phyloP scores from a whole-genome alignment of 2,329 filamentous ascomycete genomes.

The Fusarium sp. region DNA sequence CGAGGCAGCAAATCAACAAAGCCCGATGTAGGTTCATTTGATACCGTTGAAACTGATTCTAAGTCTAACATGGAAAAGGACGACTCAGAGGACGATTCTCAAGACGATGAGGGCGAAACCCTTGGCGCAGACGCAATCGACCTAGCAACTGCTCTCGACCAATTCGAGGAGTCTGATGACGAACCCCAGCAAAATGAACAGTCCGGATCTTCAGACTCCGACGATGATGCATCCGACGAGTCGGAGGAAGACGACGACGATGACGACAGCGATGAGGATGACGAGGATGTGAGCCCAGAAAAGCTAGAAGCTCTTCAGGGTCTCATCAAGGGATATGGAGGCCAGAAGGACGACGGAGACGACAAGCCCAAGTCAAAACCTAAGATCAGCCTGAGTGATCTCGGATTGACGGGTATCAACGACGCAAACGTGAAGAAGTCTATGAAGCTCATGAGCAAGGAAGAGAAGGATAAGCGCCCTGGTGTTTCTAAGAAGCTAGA shows the following conservation, averaged over 20 bases:
- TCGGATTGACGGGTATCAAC: slow-evolving; percentile 77
- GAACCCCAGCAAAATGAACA: slow-evolving; percentile 62
- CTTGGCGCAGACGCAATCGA: slow-evolving; percentile 72
- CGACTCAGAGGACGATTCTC: slow-evolving; percentile 69
- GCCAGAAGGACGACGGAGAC: slow-evolving; percentile 70
- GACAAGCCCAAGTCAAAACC: slow-evolving; percentile 64
- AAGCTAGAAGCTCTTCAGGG: slow-evolving; percentile 75
- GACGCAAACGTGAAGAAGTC: slow-evolving; percentile 84
- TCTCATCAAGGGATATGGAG: slow-evolving; percentile 77
- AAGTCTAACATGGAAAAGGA: slow-evolving; percentile 53
- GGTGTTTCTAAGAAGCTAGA: slow-evolving; percentile 76
- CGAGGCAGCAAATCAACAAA: slow-evolving; percentile 60
- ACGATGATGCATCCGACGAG: slow-evolving; percentile 57
- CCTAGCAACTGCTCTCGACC: slow-evolving; percentile 68
- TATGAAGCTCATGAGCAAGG: slow-evolving; percentile 78
- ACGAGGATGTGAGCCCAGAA: slow-evolving; percentile 62
- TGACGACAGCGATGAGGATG: slow-evolving; percentile 61
- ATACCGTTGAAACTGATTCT: background rate
- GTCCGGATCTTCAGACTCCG: slow-evolving; percentile 60
- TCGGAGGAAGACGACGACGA: slow-evolving; percentile 63
- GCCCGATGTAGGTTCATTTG: slow-evolving; percentile 43
- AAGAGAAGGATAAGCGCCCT: slow-evolving; percentile 64
- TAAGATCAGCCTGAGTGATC: slow-evolving; percentile 81
- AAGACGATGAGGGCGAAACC: slow-evolving; percentile 69
- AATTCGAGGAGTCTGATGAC: slow-evolving; percentile 64